Evolutionary conservation across 164 flowering plant species (phyloP), one percentile per base, ranked within the genome.

Genomic region (Vitis amurensis): DNA sequence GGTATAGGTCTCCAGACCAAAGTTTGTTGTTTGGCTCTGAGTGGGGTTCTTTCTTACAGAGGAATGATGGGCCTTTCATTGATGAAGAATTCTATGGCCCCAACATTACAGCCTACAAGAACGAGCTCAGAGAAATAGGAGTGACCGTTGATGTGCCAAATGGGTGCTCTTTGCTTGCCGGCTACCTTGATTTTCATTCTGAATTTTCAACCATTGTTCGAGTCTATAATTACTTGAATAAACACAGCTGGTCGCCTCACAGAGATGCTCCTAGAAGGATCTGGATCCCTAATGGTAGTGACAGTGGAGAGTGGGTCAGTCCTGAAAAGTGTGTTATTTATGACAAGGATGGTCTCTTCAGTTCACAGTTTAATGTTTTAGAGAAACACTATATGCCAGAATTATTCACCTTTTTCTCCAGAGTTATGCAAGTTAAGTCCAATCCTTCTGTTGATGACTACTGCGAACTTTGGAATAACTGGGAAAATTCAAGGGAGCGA

Each of bases 21-120:
- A 79, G 87, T 67, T 68, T 86, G 59, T 23, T 91, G 50, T 87
- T 80, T 63, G 80, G 71, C 73, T 61, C 81, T 17, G 59, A 73
- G 6, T 84, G 83, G 84, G 72, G 27, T 23, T 58, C 64, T 1
- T 37, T 30, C 63, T 44, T 91, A 59, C 72, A 79, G n/a, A 65
- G 9, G 50, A 76, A 67, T 2, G 96, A 91, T 71, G 96, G 88
- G 4, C 89, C 93, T 16, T 89, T 91, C 81, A 73, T 91, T 48
- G 88, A 86, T 71, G 88, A 82, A 69, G 70, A 30, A 2, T 87
- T 85, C 73, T 91, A 89, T 76, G 88, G 91, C 29, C 52, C 79
- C 14, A 15, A 67, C 2, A 81, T 86, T 19, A 11, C 31, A 9
- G 72, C 82, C 6, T 87, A 75, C 71, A 63, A 19, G 17, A 59